Evolutionary conservation across 768 basidiomycete genomes (phyloP), one percentile per base, ranked within the genome.

Genomic region (Tubosaeta sp.): DNA sequence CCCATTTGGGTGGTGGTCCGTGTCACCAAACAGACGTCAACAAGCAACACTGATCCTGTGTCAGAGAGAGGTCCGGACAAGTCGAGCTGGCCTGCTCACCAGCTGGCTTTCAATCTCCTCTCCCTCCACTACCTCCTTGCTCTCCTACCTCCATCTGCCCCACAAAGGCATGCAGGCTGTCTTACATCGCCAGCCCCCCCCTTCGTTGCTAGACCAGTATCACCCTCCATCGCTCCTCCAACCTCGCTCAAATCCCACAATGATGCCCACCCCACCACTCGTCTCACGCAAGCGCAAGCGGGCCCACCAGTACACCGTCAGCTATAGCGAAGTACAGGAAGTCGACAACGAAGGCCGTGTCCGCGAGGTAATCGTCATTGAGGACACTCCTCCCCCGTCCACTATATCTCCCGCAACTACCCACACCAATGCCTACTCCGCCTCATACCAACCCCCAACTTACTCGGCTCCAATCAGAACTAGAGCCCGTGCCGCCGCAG

Each of bases 361-460:
- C 34, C 75, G 90, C 47, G 90, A 93, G 69, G 87, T 93, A 66
- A 93, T 94, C 70, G 86, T 94, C 60, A 91, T 94, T 69, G 91
- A 94, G 61, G 91, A 94, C 73, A 92, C 91, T 39, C 90, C 90
- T 32, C 90, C 90, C 38, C 81, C 84, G 48, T 70, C 67, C 45
- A 89, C 90, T 45, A 79, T 84, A 64, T 88, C 87, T 46, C 86
- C 88, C 50, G 81, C 87, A 53, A 75, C 83, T 30, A 83, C 85
- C 27, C 80, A 84, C 67, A 82, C 80, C 57, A 78, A 81, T 54
- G 80, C 79, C 54, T 89, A 78, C 69, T 90, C 88, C 43, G 79
- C 84, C 39, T 87, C 87, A 52, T 87, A 87, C 73, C 88, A 90
- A 65, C 87, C 87, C 16, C 86, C 88, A 21, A 57, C 80, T 16